Percentiles rank a stretch among this genome's conserved stretches.
These are phyloP conservation scores for Olyra latifolia DNA, from an alignment of 176 grass and related monocot species.

Conservation along the genomic window DNA sequence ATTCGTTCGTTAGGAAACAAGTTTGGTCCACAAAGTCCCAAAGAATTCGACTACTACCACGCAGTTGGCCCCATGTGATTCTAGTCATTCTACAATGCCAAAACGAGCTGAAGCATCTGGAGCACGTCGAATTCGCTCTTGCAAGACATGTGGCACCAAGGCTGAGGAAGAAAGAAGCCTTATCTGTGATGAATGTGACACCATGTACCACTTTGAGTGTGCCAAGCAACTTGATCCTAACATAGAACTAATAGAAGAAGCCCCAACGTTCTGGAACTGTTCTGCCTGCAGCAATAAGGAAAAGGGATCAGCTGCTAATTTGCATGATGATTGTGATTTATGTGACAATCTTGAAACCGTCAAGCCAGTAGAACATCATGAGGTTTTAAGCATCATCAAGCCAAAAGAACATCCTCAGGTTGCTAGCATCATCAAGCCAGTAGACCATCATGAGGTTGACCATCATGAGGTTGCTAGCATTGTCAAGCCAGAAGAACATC, in stretches of 20 bases:
- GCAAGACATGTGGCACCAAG: slow-evolving; percentile 64
- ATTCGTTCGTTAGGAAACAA: slow-evolving; percentile 50
- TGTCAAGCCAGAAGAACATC: not conserved
- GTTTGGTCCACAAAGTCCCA: slow-evolving; percentile 43
- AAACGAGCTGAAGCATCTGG: slow-evolving; percentile 40
- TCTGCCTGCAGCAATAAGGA: slow-evolving; percentile 43
- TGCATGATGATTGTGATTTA: slow-evolving; percentile 63
- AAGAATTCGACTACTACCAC: slow-evolving; percentile 56
- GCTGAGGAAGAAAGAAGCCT: slow-evolving; percentile 56
- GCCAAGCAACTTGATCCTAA: slow-evolving; percentile 44
- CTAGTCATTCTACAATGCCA: slow-evolving; percentile 73
- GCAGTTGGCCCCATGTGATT: slow-evolving; percentile 58
- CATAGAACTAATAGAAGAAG: slow-evolving; percentile 46
- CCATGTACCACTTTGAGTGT: slow-evolving; percentile 74
- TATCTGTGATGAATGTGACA: slow-evolving; percentile 82
- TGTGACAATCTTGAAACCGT: slow-evolving; percentile 57
- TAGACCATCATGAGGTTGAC: slow-evolving; percentile 33
- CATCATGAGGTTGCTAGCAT: slow-evolving; percentile 38
- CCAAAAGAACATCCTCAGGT: slow-evolving; percentile 29
- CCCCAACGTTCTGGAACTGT: slow-evolving; percentile 76
- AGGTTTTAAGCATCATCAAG: slow-evolving; percentile 19
- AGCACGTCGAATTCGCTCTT: slow-evolving; percentile 40
- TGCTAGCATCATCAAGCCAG: slow-evolving; percentile 7
- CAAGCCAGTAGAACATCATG: slow-evolving; percentile 34
- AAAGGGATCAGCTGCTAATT: slow-evolving; percentile 35